Percentiles rank a stretch among this genome's conserved stretches.
Conservation (phyloP, 331 rosid genomes). For the Cucumis variabilis region DNA sequence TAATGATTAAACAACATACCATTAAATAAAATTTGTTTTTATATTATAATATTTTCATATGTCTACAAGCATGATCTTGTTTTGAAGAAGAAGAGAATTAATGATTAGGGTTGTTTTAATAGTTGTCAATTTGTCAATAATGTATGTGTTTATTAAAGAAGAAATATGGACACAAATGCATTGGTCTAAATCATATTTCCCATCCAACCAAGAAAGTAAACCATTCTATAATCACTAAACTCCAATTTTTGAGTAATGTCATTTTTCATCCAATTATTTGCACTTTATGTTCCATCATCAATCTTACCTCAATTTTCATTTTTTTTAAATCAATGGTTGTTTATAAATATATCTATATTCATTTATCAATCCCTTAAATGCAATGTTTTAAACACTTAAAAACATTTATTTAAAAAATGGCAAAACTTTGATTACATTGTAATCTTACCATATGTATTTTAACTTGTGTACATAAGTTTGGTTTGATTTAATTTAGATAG, state of each 20-base stretch:
- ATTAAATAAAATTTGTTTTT: neutral
- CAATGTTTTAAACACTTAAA: neutral
- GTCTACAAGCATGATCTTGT: neutral
- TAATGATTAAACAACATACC: neutral
- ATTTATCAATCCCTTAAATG: neutral
- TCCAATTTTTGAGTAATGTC: neutral
- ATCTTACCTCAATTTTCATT: neutral
- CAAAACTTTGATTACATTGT: neutral
- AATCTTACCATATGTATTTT: too few relatives aligned
- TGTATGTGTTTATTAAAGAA: neutral
- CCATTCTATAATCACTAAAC: neutral
- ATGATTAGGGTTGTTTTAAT: neutral
- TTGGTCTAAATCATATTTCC: slow-evolving; percentile 16
- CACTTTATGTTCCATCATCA: neutral
- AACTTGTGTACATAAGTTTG: too few relatives aligned
- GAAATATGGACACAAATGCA: neutral
- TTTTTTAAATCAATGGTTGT: neutral
- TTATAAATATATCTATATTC: neutral
- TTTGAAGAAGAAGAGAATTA: neutral
- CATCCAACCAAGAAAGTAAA: neutral
- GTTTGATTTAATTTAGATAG: too few relatives aligned
- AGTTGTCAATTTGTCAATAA: neutral
- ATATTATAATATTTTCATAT: neutral
- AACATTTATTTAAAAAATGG: neutral
- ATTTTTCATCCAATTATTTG: neutral